These are phyloP conservation scores for Leccinum solheimii DNA, from an alignment of 1,284 basidiomycete genomes.

Conservation along the genomic window DNA sequence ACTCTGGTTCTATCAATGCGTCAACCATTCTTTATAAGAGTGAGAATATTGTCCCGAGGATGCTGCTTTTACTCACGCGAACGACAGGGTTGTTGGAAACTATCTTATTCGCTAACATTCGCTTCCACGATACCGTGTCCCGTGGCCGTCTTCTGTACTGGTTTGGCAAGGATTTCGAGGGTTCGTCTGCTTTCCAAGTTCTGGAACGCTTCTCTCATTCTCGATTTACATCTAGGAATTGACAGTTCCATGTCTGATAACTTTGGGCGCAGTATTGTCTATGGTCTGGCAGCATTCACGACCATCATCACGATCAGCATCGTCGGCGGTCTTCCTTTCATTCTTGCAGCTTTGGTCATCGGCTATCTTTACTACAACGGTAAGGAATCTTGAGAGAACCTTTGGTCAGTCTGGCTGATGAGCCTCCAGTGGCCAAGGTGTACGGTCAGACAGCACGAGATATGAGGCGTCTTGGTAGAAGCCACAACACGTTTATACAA, in stretches of 20 bases:
- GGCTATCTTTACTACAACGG: slow-evolving; percentile 69
- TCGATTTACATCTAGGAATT: slow-evolving; percentile 52
- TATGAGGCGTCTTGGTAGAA: slow-evolving; percentile 80
- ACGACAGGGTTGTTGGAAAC: slow-evolving; percentile 69
- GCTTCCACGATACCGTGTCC: slow-evolving; percentile 93
- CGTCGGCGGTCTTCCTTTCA: slow-evolving; percentile 78
- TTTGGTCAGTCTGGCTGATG: background rate
- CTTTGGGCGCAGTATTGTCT: slow-evolving; percentile 76
- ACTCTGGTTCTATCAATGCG: slow-evolving; percentile 69
- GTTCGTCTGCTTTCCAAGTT: slow-evolving; percentile 35
- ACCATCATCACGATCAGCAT: slow-evolving; percentile 77
- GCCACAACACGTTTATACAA: background rate
- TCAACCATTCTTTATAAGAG: slow-evolving; percentile 71
- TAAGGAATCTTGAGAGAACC: slow-evolving; percentile 35
- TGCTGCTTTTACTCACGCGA: slow-evolving; percentile 16
- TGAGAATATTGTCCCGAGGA: slow-evolving; percentile 33
- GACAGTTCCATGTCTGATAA: slow-evolving; percentile 87
- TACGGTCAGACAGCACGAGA: slow-evolving; percentile 85
- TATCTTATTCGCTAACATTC: slow-evolving; percentile 87
- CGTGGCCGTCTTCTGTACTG: slow-evolving; percentile 85
- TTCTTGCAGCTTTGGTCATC: slow-evolving; percentile 61
- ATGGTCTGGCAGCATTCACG: slow-evolving; percentile 55
- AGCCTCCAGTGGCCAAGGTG: slow-evolving; percentile 52
- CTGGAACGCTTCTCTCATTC: background rate
- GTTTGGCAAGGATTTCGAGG: slow-evolving; percentile 94